phyloP scores from a whole-genome alignment of 495 filamentous ascomycete species.

The Elasticomyces elasticus region DNA sequence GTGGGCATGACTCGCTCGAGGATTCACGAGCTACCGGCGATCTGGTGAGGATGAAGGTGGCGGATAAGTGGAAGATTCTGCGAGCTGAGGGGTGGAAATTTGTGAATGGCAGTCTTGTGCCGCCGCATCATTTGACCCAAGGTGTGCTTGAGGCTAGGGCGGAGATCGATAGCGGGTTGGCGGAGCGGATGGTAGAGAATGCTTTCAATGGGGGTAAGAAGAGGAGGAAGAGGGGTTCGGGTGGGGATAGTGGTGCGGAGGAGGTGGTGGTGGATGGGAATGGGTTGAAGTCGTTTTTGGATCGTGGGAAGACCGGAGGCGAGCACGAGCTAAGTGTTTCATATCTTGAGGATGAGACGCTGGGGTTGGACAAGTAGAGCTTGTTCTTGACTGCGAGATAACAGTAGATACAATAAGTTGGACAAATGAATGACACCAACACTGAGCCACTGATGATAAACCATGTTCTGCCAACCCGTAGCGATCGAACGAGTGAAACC shows the following conservation, averaged over 20 bases:
- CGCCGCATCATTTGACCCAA: no score
- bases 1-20: constrained; percentile 79
- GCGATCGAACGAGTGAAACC: no score
- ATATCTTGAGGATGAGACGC: not conserved
- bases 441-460: not conserved
- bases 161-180: not conserved
- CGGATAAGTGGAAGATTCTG: constrained; percentile 54
- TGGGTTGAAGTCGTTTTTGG: not conserved
- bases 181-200: not conserved
- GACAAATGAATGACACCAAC: not conserved
- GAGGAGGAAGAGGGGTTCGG: not conserved
- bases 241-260: not conserved
- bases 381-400: not conserved
- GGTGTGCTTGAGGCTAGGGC: not conserved
- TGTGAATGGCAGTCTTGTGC: constrained; percentile 38
- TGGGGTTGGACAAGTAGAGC: not conserved
- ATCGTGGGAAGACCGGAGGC: not conserved
- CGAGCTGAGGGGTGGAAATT: constrained; percentile 55
- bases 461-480: no score
- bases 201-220: not conserved
- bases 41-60: constrained; percentile 59
- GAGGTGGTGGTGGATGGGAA: not conserved
- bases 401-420: not conserved
- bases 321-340: not conserved
- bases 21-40: constrained; percentile 85